phyloP scores from a whole-genome alignment of 208 protist genomes.

The Trypanosoma melophagium region DNA sequence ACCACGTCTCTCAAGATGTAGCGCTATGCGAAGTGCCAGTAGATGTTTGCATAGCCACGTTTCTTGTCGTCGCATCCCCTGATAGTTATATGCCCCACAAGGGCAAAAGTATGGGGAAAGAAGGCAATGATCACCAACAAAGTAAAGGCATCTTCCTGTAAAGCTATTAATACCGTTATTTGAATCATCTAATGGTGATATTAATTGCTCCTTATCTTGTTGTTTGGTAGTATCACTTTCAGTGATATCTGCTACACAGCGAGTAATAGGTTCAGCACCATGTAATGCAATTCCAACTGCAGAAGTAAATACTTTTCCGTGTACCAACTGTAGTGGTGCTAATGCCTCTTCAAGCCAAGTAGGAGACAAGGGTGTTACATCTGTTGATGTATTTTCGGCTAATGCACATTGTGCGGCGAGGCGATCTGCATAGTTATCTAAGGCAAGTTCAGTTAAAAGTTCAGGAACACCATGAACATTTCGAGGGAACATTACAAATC shows the following conservation, averaged over 20 bases:
- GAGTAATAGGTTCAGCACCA: conserved; percentile 57
- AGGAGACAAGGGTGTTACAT: not conserved
- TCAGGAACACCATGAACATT: conserved; percentile 32
- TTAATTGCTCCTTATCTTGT: not conserved
- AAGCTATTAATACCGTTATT: not conserved
- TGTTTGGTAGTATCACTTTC: not conserved
- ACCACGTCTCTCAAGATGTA: conserved; percentile 52
- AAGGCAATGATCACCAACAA: conserved; percentile 74
- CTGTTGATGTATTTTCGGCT: not conserved
- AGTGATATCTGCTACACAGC: conserved; percentile 44
- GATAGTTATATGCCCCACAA: conserved; percentile 76
- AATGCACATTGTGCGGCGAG: conserved; percentile 16
- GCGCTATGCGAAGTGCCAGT: conserved; percentile 68
- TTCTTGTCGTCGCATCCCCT: conserved; percentile 70
- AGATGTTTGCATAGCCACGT: conserved; percentile 84
- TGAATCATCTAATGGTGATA: not conserved
- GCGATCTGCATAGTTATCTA: conserved; percentile 49
- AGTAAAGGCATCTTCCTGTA: conserved; percentile 52
- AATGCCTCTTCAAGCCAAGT: conserved; percentile 51
- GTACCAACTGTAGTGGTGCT: conserved; percentile 69
- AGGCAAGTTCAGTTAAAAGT: conserved; percentile 38
- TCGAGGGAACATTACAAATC: conserved; percentile 5
- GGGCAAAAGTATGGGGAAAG: conserved; percentile 80
- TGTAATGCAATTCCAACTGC: conserved; percentile 78
- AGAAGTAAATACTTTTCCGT: conserved; percentile 74